phyloP scores from a whole-genome alignment of 139 green algal genomes.

The Asterochloris erici region DNA sequence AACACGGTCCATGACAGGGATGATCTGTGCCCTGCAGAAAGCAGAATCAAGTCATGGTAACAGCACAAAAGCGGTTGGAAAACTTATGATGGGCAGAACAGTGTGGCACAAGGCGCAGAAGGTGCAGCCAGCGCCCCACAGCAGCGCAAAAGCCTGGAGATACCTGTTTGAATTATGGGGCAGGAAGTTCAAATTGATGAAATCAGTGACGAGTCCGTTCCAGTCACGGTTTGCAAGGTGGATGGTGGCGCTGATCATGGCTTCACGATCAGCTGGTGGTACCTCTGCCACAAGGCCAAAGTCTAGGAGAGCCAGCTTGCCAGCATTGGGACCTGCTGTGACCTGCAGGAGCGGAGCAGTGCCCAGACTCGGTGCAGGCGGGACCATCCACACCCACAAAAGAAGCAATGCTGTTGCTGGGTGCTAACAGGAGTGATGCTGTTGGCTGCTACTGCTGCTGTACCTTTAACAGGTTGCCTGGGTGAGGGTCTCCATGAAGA shows the following conservation, averaged over 20 bases:
- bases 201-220: constrained; percentile 75
- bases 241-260: constrained; percentile 74
- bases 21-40: constrained; percentile 48
- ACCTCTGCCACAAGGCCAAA: constrained; percentile 85
- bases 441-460: not conserved
- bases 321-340: constrained; percentile 64
- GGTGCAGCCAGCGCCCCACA: constrained; percentile 17
- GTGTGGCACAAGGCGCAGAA: not conserved
- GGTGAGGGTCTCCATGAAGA: constrained; percentile 83
- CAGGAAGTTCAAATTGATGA: constrained; percentile 79
- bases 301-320: constrained; percentile 82
- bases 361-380: not conserved
- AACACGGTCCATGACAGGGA: constrained; percentile 70
- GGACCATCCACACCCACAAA: not conserved
- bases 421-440: too few species aligned
- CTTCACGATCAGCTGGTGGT: constrained; percentile 52
- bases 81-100: not conserved
- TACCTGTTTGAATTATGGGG: constrained; percentile 48
- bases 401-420: too few species aligned
- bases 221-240: constrained; percentile 82
- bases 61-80: constrained; percentile 67
- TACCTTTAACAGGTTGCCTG: constrained; percentile 64
- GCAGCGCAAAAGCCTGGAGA: constrained; percentile 74
- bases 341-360: constrained; percentile 24
- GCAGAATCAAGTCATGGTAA: constrained; percentile 55